Conservation (phyloP, 345 rosid species). For the Hibiscus syriacus region DNA sequence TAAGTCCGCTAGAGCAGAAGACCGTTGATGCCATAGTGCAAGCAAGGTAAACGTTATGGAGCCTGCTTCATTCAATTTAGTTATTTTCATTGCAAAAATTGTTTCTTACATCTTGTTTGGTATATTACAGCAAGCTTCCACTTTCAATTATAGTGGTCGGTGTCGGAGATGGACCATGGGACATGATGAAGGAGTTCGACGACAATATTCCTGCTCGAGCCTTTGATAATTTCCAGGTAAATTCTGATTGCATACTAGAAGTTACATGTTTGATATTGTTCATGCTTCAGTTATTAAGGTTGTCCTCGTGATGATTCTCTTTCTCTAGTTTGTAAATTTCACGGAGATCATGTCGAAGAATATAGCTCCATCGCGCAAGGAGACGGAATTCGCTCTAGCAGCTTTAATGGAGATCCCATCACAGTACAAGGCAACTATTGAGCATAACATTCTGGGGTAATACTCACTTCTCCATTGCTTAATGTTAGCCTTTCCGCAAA, state of each 20-base stretch:
- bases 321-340: constrained; percentile 77
- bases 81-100: neutral
- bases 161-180: constrained; percentile 99
- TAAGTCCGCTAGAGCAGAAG: constrained; percentile 90
- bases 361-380: constrained; percentile 48
- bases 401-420: constrained; percentile 95
- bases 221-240: constrained; percentile 94
- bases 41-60: constrained; percentile 55
- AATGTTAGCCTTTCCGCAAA: neutral
- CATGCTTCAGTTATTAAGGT: neutral
- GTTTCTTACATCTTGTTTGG: constrained; percentile 17
- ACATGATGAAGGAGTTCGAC: constrained; percentile 91
- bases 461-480: neutral
- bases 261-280: neutral
- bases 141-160: constrained; percentile 86
- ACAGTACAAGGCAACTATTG: constrained; percentile 88
- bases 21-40: constrained; percentile 87
- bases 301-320: neutral
- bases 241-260: constrained; percentile 2
- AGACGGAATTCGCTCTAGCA: constrained; percentile 83
- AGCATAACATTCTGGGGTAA: constrained; percentile 81
- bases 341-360: constrained; percentile 85
- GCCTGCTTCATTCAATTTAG: constrained; percentile 5
- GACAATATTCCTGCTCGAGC: constrained; percentile 94
- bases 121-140: constrained; percentile 59